Evolutionary conservation across 305 asterid genomes (phyloP).

Genomic region (Solanum hybrid): DNA sequence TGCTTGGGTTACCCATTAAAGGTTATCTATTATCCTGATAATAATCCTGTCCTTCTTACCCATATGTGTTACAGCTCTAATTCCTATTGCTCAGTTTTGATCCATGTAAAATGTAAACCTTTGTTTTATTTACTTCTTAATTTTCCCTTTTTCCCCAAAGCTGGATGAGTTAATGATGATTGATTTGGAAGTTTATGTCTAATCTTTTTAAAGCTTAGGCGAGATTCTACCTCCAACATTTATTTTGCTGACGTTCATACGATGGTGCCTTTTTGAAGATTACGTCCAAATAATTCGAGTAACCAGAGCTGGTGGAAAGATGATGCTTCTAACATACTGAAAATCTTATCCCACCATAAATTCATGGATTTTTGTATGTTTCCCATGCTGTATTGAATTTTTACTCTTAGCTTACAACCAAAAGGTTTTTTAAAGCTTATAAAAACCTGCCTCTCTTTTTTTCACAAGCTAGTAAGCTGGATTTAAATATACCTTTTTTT

Average conservation of each 20-base stretch:
- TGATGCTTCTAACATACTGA: background rate
- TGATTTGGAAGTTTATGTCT: background rate
- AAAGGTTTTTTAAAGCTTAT: background rate
- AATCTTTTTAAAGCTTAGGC: background rate
- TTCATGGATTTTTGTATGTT: background rate
- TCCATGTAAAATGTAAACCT: background rate
- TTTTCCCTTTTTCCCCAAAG: background rate
- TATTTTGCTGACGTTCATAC: background rate
- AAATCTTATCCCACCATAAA: background rate
- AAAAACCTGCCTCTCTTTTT: background rate
- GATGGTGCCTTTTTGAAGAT: background rate
- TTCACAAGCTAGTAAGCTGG: background rate
- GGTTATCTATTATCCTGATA: slow-evolving; percentile 29
- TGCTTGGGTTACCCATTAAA: slow-evolving; percentile 87
- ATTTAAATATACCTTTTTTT: background rate
- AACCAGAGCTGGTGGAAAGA: background rate
- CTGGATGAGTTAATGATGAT: background rate
- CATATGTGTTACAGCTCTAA: background rate
- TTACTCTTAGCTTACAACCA: background rate
- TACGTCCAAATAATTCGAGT: background rate
- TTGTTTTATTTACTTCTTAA: background rate
- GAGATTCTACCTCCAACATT: background rate
- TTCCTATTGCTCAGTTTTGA: background rate
- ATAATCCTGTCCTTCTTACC: background rate
- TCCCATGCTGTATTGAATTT: background rate